Evolutionary conservation across 164 flowering plant species (phyloP), one percentile per base, ranked within the genome.

Genomic region (Vitis rupestris): DNA sequence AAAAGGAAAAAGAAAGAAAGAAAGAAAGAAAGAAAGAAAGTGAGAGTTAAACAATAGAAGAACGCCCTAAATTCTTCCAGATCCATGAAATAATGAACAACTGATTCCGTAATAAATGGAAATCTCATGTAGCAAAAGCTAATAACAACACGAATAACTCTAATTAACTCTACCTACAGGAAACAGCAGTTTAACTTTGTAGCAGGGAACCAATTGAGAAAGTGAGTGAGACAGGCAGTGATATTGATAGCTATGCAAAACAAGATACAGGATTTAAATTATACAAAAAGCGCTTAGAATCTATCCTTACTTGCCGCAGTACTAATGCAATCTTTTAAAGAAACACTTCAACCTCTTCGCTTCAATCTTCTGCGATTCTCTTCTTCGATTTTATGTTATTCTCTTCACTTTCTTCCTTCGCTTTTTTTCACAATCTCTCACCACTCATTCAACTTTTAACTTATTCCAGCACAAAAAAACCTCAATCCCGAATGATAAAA

Each of bases 271-370:
- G 44, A 37, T 51, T 51, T 51, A 51, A 51, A 10, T 10, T 10
- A 51, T 51, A n/a, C 44, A 6, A 37, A 50, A 49, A 29, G 15
- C 50, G 1, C 12, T 62, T 14, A 50, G 68, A 71, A 71, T 75
- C 64, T 55, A 75, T 70, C 29, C 70, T 75, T 70, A 75, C 77
- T 74, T 69, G 77, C 70, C 56, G 61, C 56, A 14, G 16, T 53
- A 53, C n/a, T 53, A 53, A 53, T 53, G 56, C n/a, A 53, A 53
- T 53, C 56, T 13, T 53, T 14, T 14, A 53, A 14, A 53, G 44
- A 37, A 51, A 51, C 53, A 13, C 67, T 64, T 64, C 68, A 49
- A 50, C 68, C 64, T 56, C 57, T 49, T 15, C 23, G 31, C 29
- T 73, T 65, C 1, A 49, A 48, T 64, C 61, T 44, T 61, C 53